Conservation (phyloP, 768 basidiomycete genomes). For the Phlebiopsis flavidoalba region DNA sequence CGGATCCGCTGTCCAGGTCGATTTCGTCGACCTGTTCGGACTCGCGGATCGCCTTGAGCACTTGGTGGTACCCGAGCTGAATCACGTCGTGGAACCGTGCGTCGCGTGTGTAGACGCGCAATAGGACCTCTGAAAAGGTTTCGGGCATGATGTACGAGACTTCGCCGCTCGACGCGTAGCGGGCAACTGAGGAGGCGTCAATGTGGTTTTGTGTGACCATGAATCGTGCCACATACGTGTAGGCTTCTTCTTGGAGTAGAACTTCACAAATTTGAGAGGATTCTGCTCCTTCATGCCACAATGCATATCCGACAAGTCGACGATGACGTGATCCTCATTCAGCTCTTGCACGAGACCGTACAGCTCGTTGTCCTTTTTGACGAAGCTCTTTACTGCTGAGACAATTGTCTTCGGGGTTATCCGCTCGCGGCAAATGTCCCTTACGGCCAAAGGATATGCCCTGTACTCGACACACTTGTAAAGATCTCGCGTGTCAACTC, state of each 20-base stretch:
- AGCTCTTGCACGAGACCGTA: conserved; percentile 31
- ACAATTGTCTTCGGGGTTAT: conserved; percentile 36
- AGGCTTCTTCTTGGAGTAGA: conserved; percentile 65
- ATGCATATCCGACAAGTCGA: conserved; percentile 63
- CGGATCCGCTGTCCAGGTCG: neutral
- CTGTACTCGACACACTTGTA: conserved; percentile 70
- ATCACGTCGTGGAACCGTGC: conserved; percentile 51
- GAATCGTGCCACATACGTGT: conserved; percentile 34
- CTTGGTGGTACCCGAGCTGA: conserved; percentile 59
- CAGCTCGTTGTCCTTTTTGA: conserved; percentile 3
- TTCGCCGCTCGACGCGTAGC: conserved; percentile 43
- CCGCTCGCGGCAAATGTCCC: conserved; percentile 18
- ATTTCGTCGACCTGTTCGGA: neutral
- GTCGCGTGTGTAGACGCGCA: conserved; percentile 71
- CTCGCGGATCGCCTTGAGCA: conserved; percentile 24
- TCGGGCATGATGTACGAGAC: conserved; percentile 62
- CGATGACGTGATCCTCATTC: conserved; percentile 48
- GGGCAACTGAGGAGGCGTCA: neutral
- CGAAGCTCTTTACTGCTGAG: conserved; percentile 21
- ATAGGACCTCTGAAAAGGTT: conserved; percentile 62
- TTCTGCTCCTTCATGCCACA: conserved; percentile 71
- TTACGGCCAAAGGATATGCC: conserved; percentile 33
- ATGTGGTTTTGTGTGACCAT: too few relatives aligned
- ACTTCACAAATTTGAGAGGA: conserved; percentile 64
- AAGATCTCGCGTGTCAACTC: conserved; percentile 58